Conservation (phyloP, 495 filamentous ascomycete genomes). For the Aspergillus avenaceus region DNA sequence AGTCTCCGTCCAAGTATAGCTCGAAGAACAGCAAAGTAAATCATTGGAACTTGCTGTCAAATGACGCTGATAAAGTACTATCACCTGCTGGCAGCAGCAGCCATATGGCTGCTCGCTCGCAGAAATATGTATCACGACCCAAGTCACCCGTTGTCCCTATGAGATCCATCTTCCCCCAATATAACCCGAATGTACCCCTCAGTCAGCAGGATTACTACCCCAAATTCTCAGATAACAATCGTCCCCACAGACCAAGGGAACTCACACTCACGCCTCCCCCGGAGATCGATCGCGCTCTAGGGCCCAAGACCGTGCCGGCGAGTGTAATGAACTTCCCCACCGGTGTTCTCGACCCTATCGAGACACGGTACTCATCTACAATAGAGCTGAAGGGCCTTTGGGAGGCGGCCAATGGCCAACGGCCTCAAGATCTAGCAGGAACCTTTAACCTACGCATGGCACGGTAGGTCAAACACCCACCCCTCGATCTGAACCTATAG, state of each 20-base stretch:
- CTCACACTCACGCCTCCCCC: conserved; percentile 27
- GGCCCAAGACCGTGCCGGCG: conserved; percentile 44
- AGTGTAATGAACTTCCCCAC: conserved; percentile 43
- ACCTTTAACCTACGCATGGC: conserved; percentile 43
- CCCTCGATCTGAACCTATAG: neutral
- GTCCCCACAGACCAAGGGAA: conserved; percentile 29
- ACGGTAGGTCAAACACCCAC: conserved; percentile 27
- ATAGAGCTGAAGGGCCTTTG: conserved; percentile 47
- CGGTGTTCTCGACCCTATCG: conserved; percentile 30
- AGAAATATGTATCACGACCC: conserved; percentile 24
- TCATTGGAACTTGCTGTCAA: conserved; percentile 29
- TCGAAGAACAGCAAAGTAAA: conserved; percentile 15
- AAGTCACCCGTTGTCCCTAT: conserved; percentile 43
- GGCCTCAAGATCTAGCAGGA: conserved; percentile 28
- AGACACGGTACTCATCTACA: conserved; percentile 35
- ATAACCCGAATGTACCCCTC: conserved; percentile 66
- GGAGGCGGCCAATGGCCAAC: conserved; percentile 54
- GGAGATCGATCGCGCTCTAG: conserved; percentile 38
- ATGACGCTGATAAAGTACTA: conserved; percentile 41
- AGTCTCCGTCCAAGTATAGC: conserved; percentile 20
- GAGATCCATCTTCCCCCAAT: conserved; percentile 77
- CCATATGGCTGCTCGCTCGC: conserved; percentile 35
- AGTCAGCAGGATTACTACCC: conserved; percentile 67
- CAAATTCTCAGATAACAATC: conserved; percentile 43
- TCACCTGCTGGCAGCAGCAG: conserved; percentile 17